These are phyloP conservation scores for Aspergillus steynii DNA, from an alignment of 495 filamentous ascomycete species.

Conservation along the genomic window DNA sequence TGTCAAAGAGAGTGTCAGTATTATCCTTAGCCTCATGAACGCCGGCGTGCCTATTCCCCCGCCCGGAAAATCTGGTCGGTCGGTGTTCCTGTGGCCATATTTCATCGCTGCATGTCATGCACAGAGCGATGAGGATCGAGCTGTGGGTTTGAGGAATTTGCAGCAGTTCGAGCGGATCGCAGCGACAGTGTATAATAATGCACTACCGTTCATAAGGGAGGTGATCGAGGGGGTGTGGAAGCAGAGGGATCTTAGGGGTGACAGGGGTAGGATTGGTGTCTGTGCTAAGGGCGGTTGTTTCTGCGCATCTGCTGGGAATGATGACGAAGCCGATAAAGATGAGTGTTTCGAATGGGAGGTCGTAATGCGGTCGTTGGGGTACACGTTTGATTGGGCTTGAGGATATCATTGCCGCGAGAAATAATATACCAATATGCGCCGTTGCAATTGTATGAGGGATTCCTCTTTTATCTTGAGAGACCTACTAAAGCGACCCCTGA, in stretches of 20 bases:
- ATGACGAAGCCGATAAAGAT: neutral
- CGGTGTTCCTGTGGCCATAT: neutral
- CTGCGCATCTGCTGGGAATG: too few relatives aligned
- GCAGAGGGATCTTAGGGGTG: neutral
- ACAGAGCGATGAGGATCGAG: neutral
- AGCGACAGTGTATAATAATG: neutral
- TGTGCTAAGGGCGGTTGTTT: too few relatives aligned
- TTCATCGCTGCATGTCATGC: neutral
- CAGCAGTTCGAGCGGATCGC: neutral
- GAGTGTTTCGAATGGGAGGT: neutral
- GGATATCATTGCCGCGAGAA: neutral
- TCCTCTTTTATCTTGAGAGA: too few relatives aligned
- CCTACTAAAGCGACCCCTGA: too few relatives aligned
- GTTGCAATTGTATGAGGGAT: too few relatives aligned
- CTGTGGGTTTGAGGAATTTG: neutral
- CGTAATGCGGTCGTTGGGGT: neutral
- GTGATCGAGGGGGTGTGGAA: neutral
- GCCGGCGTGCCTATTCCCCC: neutral
- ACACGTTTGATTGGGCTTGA: neutral
- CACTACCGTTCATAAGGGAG: neutral
- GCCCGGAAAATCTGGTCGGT: neutral
- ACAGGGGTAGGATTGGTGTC: neutral
- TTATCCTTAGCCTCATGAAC: neutral
- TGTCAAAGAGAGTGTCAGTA: neutral
- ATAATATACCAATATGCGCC: too few relatives aligned